Evolutionary conservation across 2,329 filamentous ascomycete genomes (phyloP).

Genomic region (Arthrobotrys entomopaga): DNA sequence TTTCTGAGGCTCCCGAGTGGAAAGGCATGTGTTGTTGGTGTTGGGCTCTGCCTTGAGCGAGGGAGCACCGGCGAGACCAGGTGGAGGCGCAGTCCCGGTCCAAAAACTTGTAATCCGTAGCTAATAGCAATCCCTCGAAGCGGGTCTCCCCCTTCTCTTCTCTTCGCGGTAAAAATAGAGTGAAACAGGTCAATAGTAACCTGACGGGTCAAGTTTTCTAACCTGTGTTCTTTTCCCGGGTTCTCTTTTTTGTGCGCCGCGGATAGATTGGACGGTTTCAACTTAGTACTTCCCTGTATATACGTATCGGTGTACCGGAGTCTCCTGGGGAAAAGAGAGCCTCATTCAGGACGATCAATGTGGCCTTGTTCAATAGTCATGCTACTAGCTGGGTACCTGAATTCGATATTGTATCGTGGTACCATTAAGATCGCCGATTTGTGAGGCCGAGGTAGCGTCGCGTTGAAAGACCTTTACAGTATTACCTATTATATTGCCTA

Average conservation of each 20-base stretch:
- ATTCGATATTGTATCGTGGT: no score
- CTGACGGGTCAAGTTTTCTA: conserved; percentile 13
- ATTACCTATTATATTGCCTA: no score
- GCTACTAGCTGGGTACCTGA: no score
- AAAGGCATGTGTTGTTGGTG: conserved; percentile 7
- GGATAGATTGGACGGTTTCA: conserved; percentile 5
- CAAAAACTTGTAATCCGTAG: background rate
- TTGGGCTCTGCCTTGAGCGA: conserved; percentile 35
- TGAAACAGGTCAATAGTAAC: conserved; percentile 44
- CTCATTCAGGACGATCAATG: conserved; percentile 6
- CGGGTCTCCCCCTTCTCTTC: background rate
- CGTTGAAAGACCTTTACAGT: no score
- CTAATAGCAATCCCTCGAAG: no score
- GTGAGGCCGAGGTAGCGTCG: background rate
- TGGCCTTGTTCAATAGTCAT: background rate
- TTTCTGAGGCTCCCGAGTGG: conserved; percentile 28
- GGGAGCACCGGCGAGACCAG: conserved; percentile 41
- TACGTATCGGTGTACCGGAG: conserved; percentile 27
- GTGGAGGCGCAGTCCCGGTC: conserved; percentile 51
- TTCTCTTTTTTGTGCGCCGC: conserved; percentile 1
- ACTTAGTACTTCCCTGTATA: conserved; percentile 14
- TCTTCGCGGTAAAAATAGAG: conserved; percentile 47
- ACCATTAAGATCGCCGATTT: conserved; percentile 32
- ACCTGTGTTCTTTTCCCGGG: background rate
- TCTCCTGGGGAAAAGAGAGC: conserved; percentile 1